Base-by-base conservation (phyloP, 2,329 filamentous ascomycete species). In the Aureobasidium subglaciale region DNA sequence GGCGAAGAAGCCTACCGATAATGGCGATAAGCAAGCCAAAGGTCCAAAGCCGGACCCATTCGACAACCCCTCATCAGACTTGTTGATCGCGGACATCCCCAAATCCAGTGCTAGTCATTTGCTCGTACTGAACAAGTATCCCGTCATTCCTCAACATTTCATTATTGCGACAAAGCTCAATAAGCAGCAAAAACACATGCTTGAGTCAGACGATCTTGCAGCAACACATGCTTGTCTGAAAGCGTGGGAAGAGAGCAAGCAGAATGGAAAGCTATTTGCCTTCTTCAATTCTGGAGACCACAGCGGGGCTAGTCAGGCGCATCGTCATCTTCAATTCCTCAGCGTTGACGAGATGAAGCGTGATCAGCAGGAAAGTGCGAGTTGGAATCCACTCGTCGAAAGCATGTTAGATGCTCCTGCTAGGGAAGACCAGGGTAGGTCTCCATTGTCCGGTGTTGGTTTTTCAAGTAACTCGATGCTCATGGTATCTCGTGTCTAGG, bases 91-190 rank as follows among this genome's bases (percentile, higher is more conserved):
- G 40, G 13, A 37, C 13, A 64, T 87, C 7, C 73, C 73, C 1
- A 30, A 58, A 2, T 50, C 54, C 5, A 59, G 66, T 22, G 72
- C 80, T 0, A 68, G 72, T 8, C 85, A 90, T 67, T 76, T 78
- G 57, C 75, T 89, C 38, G 81, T 90, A 1, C 73, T 90, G 37
- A 90, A 90, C 74, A 90, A 89, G 68, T 90, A 86, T 63, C 85
- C 86, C 46, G 71, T 90, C 46, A 84, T 87, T 30, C 78, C 80
- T 0, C 78, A 84, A 63, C 86, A 90, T 70, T 87, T 87, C 65
- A 87, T 90, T 61, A 76, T 90, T 45, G 80, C 82, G 0, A 90
- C 86, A 0, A 79, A 71, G n/a, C 68, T 71, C 1, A 83, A 84
- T 66, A 80, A 82, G 64, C 71, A 73, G n/a, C 86, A 90, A 73